These are phyloP conservation scores for Bipolaris victoriae DNA, from an alignment of 2,329 filamentous ascomycete species.

Conservation along the genomic window DNA sequence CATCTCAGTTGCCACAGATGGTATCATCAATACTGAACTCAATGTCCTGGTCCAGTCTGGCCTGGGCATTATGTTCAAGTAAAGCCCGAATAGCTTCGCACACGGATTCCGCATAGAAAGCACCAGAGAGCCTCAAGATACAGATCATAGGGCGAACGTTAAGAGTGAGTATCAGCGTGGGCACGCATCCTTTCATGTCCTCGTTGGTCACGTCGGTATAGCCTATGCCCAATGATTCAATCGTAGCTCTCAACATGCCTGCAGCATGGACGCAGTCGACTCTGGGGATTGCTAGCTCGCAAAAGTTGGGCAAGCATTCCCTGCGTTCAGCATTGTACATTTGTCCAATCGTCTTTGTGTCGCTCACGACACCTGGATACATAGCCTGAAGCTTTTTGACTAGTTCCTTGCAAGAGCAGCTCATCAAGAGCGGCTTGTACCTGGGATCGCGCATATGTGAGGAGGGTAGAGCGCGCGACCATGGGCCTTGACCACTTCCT, in stretches of 20 bases:
- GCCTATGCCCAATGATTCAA: not conserved
- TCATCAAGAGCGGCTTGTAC: slow-evolving; percentile 1
- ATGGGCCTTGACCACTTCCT: not conserved
- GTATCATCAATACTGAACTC: not conserved
- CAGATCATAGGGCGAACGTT: not conserved
- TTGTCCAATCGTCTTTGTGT: not conserved
- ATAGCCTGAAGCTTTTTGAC: not conserved
- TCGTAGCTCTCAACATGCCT: not conserved
- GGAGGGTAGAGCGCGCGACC: slow-evolving; percentile 4
- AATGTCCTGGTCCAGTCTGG: not conserved
- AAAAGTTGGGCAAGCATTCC: slow-evolving; percentile 3
- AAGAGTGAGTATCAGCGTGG: not conserved
- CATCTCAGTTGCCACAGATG: not conserved
- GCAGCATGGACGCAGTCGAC: not conserved
- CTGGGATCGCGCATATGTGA: slow-evolving; percentile 9
- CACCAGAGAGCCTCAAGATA: not conserved
- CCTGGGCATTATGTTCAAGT: not conserved
- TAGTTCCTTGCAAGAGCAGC: slow-evolving; percentile 10
- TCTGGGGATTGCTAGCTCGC: not conserved
- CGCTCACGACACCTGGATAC: slow-evolving; percentile 1
- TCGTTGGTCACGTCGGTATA: not conserved
- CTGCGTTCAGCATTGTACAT: not conserved
- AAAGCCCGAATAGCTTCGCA: not conserved
- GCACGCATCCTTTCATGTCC: not conserved
- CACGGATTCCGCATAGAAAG: not conserved